These are phyloP conservation scores for Monilinia laxa DNA, from an alignment of 2,329 filamentous ascomycete genomes.

Conservation along the genomic window DNA sequence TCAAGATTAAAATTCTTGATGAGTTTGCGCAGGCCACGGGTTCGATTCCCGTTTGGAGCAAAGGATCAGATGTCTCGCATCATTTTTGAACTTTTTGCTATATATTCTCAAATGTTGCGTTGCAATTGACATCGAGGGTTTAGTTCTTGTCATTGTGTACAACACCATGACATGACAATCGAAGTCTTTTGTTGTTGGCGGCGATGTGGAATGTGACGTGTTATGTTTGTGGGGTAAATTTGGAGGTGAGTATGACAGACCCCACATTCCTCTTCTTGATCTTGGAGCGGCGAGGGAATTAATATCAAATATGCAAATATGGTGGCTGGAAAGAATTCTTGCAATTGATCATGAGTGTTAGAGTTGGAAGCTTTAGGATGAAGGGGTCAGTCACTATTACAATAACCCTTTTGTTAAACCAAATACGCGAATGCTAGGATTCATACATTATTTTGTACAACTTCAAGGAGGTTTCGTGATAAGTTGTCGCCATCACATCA, in stretches of 20 bases:
- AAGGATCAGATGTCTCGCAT: accelerated
- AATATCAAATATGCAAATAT: too few species aligned
- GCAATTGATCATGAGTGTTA: too few species aligned
- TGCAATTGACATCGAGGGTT: too few species aligned
- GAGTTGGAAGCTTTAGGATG: neutral
- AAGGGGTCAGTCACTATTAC: too few species aligned
- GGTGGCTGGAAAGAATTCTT: neutral
- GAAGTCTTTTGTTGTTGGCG: neutral
- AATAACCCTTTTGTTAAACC: too few species aligned
- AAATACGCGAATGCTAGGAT: neutral
- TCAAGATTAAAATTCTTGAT: neutral
- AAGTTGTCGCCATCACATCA: neutral
- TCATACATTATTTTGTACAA: too few species aligned
- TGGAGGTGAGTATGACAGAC: neutral
- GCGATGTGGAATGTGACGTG: neutral
- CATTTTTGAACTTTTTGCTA: neutral
- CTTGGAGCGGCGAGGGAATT: too few species aligned
- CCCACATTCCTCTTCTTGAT: neutral
- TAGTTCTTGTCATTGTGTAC: too few species aligned
- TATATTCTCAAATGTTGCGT: neutral
- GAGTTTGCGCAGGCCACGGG: constrained; percentile 3
- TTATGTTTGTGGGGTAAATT: constrained; percentile 4
- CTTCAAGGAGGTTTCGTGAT: neutral
- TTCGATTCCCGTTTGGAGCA: constrained; percentile 16
- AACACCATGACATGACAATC: too few species aligned